Percentiles rank a stretch among this genome's conserved stretches.
These are phyloP conservation scores for Fragaria vesca DNA, from an alignment of 306 rosid species.

Conservation along the genomic window DNA sequence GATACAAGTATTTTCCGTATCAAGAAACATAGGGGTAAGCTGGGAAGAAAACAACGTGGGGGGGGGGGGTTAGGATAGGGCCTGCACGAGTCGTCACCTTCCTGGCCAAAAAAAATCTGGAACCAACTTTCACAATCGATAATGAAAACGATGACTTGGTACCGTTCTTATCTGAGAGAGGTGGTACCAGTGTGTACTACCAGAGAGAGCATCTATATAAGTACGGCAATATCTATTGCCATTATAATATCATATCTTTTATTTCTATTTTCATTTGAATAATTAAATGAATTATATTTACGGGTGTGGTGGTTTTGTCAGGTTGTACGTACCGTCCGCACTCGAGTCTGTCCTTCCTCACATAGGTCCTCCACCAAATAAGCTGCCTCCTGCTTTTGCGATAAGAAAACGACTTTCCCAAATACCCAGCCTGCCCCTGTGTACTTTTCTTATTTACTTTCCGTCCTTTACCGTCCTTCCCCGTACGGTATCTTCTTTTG, in stretches of 20 bases:
- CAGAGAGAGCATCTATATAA: constrained; percentile 33
- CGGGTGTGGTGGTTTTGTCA: constrained; percentile 3
- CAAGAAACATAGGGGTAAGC: background rate
- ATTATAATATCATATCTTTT: constrained; percentile 10
- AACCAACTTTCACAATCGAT: background rate
- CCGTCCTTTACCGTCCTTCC: constrained; percentile 64
- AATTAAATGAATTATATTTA: too few relatives aligned
- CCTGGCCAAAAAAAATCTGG: constrained; percentile 20
- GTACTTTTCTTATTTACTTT: background rate
- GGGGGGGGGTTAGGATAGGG: background rate
- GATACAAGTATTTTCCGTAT: too few relatives aligned
- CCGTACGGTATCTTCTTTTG: constrained; percentile 41
- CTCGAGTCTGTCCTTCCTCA: constrained; percentile 97
- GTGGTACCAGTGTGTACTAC: constrained; percentile 48
- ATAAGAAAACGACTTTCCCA: constrained; percentile 8
- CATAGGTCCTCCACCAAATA: constrained; percentile 82
- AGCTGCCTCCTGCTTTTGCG: constrained; percentile 15
- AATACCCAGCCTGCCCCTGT: constrained; percentile 26
- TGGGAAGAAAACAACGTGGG: background rate
- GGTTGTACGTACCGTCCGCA: constrained; percentile 74
- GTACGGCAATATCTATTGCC: constrained; percentile 58
- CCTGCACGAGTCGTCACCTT: constrained; percentile 21
- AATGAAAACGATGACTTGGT: constrained; percentile 11
- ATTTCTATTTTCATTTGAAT: background rate
- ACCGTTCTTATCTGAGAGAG: constrained; percentile 89